Evolutionary conservation across 208 protist species (phyloP), one percentile per base, ranked within the genome.

Genomic region (Wallacemonas collosoma): DNA sequence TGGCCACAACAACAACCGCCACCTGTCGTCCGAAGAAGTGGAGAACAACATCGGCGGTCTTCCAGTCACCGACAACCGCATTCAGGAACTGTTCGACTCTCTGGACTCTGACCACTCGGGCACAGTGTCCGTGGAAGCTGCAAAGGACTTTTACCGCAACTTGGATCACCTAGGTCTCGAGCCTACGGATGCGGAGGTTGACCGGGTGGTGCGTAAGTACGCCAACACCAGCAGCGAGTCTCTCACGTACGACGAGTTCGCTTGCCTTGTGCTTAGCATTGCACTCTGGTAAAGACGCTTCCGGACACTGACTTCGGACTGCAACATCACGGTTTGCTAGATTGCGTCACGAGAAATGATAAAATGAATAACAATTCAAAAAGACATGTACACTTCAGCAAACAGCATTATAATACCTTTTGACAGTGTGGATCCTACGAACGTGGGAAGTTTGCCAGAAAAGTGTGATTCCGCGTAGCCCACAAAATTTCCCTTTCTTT

Each of bases 11-110:
- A 97, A 95, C 87, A 95, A 95, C 80, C 90, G 93, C 56, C 93
- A 96, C 78, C 88, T 97, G 44, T 72, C 80, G 17, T 71, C 75
- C 68, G 91, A 96, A 15, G 91, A 97, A 77, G 68, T 97, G 17
- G 93, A 97, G 70, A 95, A 96, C 80, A 97, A 97, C 82, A 96
- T 97, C 73, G 91, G 90, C 44, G 91, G 93, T 6, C 89, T 97
- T 3, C 88, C 93, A 2, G 91, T 97, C 50, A 97, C 91, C 6
- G 91, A 96, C 68, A 88, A 87, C 77, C 87, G 88, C 68, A 89
- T 97, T 53, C 89, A 93, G 64, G 93, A 96, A 65, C 77, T 96
- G 48, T 97, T 97, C 66, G 87, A 96, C 65, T 90, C 85, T 55
- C 78, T 96, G 9, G 93, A 97, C 68, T 78, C 73, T 7, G 80